Evolutionary conservation across 2,329 filamentous ascomycete genomes (phyloP).

Genomic region (Colletotrichum lupini): DNA sequence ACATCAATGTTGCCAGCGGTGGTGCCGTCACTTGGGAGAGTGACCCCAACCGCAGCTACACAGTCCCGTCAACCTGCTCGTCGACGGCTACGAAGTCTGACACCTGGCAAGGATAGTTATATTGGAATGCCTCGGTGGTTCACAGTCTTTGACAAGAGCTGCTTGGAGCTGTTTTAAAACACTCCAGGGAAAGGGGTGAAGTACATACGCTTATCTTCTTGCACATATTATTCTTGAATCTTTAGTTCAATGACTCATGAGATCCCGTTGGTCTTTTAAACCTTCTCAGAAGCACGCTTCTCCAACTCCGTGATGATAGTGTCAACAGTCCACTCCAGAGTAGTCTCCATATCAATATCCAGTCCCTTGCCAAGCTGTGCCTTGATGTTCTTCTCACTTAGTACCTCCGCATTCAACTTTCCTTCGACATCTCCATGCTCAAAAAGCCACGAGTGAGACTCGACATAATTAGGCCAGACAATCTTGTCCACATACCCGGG

Average conservation of each 20-base stretch:
- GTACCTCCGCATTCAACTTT: conserved; percentile 57
- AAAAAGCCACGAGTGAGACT: conserved; percentile 85
- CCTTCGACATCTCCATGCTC: conserved; percentile 74
- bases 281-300: conserved; percentile 1
- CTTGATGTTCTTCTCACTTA: conserved; percentile 56
- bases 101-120: conserved; percentile 45
- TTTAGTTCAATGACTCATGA: neutral
- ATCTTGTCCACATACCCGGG: conserved; percentile 93
- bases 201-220: neutral
- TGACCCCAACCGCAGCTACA: conserved; percentile 62
- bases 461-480: conserved; percentile 95
- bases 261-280: neutral
- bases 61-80: conserved; percentile 45
- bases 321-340: conserved; percentile 76
- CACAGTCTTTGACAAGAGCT: neutral
- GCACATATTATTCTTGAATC: neutral
- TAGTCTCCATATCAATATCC: conserved; percentile 69
- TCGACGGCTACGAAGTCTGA: conserved; percentile 43
- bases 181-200: neutral
- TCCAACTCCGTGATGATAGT: conserved; percentile 63
- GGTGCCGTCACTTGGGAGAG: conserved; percentile 72
- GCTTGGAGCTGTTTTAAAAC: neutral
- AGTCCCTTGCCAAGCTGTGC: conserved; percentile 59
- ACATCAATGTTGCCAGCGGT: conserved; percentile 67
- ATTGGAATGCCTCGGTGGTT: neutral